These are phyloP conservation scores for Mortierella polycephala DNA, from an alignment of 371 early-diverging fungal species.

Conservation along the genomic window DNA sequence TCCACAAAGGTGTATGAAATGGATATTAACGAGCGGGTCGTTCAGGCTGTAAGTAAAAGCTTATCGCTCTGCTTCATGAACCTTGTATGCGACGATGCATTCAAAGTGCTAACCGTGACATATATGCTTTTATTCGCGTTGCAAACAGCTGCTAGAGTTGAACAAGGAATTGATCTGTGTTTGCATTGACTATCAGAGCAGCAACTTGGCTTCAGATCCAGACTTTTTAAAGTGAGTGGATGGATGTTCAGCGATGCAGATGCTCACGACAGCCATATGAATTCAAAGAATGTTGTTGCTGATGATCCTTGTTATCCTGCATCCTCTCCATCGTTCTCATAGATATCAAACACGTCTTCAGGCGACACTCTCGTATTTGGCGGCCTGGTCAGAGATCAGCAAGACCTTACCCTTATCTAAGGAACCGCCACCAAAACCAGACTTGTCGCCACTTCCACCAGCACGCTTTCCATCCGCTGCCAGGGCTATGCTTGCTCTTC, in stretches of 20 bases:
- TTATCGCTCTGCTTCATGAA: too few species aligned
- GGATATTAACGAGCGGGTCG: constrained; percentile 46
- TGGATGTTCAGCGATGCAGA: neutral
- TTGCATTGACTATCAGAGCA: constrained; percentile 49
- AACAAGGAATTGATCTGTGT: constrained; percentile 48
- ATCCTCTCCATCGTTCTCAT: neutral
- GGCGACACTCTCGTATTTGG: constrained; percentile 45
- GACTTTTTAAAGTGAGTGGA: constrained; percentile 32
- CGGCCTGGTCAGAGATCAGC: constrained; percentile 48
- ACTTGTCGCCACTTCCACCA: constrained; percentile 49
- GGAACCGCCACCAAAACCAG: constrained; percentile 49
- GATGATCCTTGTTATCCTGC: neutral
- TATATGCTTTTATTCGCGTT: neutral
- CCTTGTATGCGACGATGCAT: too few species aligned
- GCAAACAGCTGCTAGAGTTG: constrained; percentile 29
- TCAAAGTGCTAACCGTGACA: too few species aligned
- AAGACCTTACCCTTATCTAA: constrained; percentile 41
- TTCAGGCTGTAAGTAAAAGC: constrained; percentile 32
- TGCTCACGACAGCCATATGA: neutral
- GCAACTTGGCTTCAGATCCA: constrained; percentile 24
- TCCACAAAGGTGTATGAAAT: constrained; percentile 19
- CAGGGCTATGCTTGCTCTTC: constrained; percentile 37
- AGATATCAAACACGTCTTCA: constrained; percentile 53
- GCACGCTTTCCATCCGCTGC: constrained; percentile 48
- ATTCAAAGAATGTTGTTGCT: neutral